These are phyloP conservation scores for Funneliformis geosporum DNA, from an alignment of 192 early-diverging fungal species.

Conservation along the genomic window DNA sequence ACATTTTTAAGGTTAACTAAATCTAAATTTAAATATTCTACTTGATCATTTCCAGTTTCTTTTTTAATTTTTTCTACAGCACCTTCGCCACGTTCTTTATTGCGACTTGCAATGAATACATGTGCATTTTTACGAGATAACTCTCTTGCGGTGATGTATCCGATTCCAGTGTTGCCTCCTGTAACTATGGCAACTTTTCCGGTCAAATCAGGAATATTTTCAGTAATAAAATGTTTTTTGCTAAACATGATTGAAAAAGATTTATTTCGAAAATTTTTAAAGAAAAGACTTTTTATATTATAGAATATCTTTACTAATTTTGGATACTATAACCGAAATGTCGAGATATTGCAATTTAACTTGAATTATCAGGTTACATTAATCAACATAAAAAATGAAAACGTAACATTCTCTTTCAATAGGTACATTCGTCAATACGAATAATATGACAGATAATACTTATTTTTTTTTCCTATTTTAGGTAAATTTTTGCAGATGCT, in stretches of 20 bases:
- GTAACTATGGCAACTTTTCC: slow-evolving; percentile 53
- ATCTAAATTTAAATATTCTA: slow-evolving; percentile 43
- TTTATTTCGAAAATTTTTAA: too few relatives aligned
- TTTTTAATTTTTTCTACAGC: slow-evolving; percentile 39
- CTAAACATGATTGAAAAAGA: background rate
- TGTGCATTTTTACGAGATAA: slow-evolving; percentile 40
- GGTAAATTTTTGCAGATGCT: too few relatives aligned
- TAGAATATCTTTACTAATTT: too few relatives aligned
- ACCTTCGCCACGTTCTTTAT: slow-evolving; percentile 12
- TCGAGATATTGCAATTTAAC: too few relatives aligned
- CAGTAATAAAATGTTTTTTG: slow-evolving; percentile 7
- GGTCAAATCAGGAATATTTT: slow-evolving; percentile 36
- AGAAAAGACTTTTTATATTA: background rate
- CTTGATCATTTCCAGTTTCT: slow-evolving; percentile 36
- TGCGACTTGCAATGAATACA: slow-evolving; percentile 39
- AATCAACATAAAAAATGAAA: too few relatives aligned
- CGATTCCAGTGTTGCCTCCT: slow-evolving; percentile 51
- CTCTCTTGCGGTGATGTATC: slow-evolving; percentile 37
- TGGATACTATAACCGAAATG: too few relatives aligned
- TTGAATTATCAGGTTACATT: too few relatives aligned
- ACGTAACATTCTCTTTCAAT: too few relatives aligned
- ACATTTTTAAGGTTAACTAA: slow-evolving; percentile 29
- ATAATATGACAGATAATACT: too few relatives aligned
- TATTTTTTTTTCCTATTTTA: too few relatives aligned
- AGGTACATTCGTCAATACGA: too few relatives aligned